Conservation (phyloP, 371 early-diverging fungal species). For the Cokeromyces recurvatus region DNA sequence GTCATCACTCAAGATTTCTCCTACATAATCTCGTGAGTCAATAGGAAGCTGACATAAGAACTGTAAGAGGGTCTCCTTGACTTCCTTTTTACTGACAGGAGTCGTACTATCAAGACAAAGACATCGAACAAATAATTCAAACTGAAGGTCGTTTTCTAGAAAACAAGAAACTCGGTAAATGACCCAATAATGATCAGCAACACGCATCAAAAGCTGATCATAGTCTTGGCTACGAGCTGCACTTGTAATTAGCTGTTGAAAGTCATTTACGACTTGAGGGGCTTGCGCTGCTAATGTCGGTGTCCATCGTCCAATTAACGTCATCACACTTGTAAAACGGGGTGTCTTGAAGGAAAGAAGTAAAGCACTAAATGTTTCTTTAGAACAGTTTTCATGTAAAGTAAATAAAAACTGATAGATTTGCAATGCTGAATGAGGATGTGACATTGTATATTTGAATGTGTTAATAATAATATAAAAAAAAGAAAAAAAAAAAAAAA, state of each 20-base stretch:
- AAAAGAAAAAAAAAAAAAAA: constrained; percentile 3
- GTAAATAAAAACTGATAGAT: constrained; percentile 12
- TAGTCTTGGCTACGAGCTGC: constrained; percentile 9
- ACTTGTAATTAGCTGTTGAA: constrained; percentile 2
- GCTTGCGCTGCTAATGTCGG: background rate
- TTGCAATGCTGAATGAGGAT: constrained; percentile 15
- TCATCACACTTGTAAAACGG: constrained; percentile 5
- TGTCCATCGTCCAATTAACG: constrained; percentile 7
- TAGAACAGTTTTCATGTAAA: constrained; percentile 4
- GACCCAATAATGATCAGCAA: constrained; percentile 12
- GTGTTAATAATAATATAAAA: too few species aligned
- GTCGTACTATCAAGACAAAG: constrained; percentile 14
- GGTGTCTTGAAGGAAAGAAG: constrained; percentile 11
- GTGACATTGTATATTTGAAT: constrained; percentile 2
- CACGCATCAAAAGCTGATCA: constrained; percentile 2
- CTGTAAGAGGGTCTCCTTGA: constrained; percentile 4
- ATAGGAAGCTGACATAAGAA: constrained; percentile 5
- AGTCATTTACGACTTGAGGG: constrained; percentile 2
- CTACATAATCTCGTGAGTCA: constrained; percentile 10
- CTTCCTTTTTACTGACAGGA: constrained; percentile 4
- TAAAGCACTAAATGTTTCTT: constrained; percentile 6
- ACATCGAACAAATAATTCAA: constrained; percentile 20
- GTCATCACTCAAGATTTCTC: constrained; percentile 9
- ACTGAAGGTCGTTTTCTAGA: constrained; percentile 10
- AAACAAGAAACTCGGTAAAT: constrained; percentile 21